Evolutionary conservation across 2,329 filamentous ascomycete species (phyloP).

Genomic region (Cytospora mali): DNA sequence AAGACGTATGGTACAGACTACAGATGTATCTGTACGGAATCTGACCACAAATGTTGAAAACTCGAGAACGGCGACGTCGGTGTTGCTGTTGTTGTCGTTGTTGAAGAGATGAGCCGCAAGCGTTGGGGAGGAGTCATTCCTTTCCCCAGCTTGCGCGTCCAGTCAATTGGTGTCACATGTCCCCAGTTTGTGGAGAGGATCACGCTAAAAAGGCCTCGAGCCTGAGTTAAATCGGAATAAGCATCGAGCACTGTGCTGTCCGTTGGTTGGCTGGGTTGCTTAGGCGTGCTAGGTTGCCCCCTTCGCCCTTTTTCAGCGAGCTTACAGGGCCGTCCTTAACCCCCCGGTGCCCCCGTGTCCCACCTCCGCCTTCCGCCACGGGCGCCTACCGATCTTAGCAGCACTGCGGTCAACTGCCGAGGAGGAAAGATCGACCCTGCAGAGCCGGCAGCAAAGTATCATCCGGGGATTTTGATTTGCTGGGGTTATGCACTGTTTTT

Average conservation of each 20-base stretch:
- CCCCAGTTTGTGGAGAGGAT: not conserved
- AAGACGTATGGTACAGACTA: not conserved
- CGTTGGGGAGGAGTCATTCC: not conserved
- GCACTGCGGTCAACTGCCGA: constrained; percentile 24
- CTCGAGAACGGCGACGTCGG: not conserved
- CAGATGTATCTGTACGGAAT: not conserved
- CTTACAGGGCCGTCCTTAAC: too few relatives aligned
- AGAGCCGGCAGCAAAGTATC: not conserved
- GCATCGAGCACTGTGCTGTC: constrained; percentile 12
- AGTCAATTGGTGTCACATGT: not conserved
- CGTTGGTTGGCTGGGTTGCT: too few relatives aligned
- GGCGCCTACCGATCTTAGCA: constrained; percentile 18
- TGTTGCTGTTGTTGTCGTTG: not conserved
- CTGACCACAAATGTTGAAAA: not conserved
- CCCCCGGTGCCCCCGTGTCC: not conserved
- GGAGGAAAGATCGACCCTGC: constrained; percentile 27
- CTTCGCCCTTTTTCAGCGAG: not conserved
- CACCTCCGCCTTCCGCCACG: constrained; percentile 3
- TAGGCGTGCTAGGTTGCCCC: too few relatives aligned
- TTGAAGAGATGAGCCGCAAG: not conserved
- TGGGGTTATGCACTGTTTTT: not conserved
- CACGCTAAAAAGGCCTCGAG: constrained; percentile 11
- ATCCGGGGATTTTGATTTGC: constrained; percentile 15
- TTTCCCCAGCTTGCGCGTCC: not conserved
- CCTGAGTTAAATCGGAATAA: constrained; percentile 22